phyloP scores from a whole-genome alignment of 2,329 filamentous ascomycete species.

The Lomentospora prolificans region DNA sequence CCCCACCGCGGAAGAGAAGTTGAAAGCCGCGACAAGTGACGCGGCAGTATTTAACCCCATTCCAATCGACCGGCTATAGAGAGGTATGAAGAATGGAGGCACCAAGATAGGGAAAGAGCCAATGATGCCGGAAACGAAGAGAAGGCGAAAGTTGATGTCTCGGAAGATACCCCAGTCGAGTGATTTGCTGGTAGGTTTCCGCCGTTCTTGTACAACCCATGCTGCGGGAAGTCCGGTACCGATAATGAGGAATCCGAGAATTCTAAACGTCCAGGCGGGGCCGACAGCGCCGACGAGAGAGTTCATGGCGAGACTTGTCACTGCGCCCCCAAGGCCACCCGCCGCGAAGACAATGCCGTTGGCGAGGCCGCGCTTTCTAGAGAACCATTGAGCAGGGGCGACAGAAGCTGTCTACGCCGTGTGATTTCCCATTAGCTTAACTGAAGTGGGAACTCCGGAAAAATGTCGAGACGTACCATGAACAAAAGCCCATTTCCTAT shows the following conservation, averaged over 20 bases:
- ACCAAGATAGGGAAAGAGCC: conserved; percentile 51
- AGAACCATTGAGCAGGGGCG: conserved; percentile 45
- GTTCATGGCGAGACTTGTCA: conserved; percentile 39
- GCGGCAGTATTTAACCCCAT: conserved; percentile 42
- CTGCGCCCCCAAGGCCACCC: conserved; percentile 45
- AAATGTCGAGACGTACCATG: conserved; percentile 50
- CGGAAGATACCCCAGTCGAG: conserved; percentile 37
- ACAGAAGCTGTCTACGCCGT: conserved; percentile 23
- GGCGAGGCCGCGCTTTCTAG: conserved; percentile 39
- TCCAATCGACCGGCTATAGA: conserved; percentile 45
- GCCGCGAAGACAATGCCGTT: conserved; percentile 45
- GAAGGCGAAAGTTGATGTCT: conserved; percentile 35
- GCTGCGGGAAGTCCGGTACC: conserved; percentile 46
- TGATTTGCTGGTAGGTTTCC: conserved; percentile 15
- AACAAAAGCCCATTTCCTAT: conserved; percentile 26
- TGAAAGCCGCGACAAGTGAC: conserved; percentile 50
- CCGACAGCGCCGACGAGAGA: conserved; percentile 33
- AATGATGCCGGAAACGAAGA: conserved; percentile 44
- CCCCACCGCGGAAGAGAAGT: conserved; percentile 48
- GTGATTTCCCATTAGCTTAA: not conserved
- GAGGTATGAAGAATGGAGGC: conserved; percentile 50
- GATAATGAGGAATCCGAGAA: conserved; percentile 40
- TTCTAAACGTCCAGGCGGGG: conserved; percentile 40
- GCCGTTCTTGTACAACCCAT: conserved; percentile 39
- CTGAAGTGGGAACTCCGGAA: conserved; percentile 17